Percentiles rank a stretch among this genome's conserved stretches.
Evolutionary conservation across 257 asterid genomes (phyloP).

Genomic region (Penstemon newberryi): DNA sequence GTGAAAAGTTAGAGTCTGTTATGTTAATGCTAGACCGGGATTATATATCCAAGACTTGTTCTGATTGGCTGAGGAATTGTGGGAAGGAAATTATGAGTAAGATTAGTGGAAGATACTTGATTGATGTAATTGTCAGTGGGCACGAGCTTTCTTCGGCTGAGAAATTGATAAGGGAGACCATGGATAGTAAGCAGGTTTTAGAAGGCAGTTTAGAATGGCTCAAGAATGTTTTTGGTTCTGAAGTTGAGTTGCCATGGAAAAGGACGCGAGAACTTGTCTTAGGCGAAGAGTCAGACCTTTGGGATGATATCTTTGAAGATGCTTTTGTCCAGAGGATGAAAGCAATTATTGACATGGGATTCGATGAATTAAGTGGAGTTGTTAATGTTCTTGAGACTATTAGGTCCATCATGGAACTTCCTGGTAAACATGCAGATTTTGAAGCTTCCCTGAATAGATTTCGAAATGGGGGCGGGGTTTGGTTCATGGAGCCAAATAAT

Average conservation of each 20-base stretch:
- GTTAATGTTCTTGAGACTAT: conserved; percentile 73
- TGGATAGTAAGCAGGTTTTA: conserved; percentile 85
- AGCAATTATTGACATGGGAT: conserved; percentile 64
- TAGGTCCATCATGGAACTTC: conserved; percentile 49
- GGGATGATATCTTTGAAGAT: conserved; percentile 96
- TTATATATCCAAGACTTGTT: conserved; percentile 77
- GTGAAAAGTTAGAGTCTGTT: conserved; percentile 73
- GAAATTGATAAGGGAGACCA: conserved; percentile 83
- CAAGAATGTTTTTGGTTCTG: conserved; percentile 96
- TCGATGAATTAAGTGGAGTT: conserved; percentile 61
- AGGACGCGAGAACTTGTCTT: conserved; percentile 89
- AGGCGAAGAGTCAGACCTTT: conserved; percentile 93
- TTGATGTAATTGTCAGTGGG: conserved; percentile 82
- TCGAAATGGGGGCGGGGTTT: conserved; percentile 74
- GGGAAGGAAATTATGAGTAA: conserved; percentile 84
- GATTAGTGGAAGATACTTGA: conserved; percentile 71
- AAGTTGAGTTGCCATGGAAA: conserved; percentile 96
- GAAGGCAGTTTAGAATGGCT: conserved; percentile 99
- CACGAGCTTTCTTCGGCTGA: conserved; percentile 90
- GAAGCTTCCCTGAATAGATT: conserved; percentile 57
- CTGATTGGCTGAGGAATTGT: conserved; percentile 92
- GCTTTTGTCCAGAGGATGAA: conserved; percentile 95
- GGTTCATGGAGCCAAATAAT: conserved; percentile 77
- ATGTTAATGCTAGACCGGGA: conserved; percentile 72
- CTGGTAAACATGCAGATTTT: conserved; percentile 53